Percentiles rank a stretch among this genome's conserved stretches.
Conservation (phyloP, 2,329 filamentous ascomycete genomes). For the Cercospora brassicicola region DNA sequence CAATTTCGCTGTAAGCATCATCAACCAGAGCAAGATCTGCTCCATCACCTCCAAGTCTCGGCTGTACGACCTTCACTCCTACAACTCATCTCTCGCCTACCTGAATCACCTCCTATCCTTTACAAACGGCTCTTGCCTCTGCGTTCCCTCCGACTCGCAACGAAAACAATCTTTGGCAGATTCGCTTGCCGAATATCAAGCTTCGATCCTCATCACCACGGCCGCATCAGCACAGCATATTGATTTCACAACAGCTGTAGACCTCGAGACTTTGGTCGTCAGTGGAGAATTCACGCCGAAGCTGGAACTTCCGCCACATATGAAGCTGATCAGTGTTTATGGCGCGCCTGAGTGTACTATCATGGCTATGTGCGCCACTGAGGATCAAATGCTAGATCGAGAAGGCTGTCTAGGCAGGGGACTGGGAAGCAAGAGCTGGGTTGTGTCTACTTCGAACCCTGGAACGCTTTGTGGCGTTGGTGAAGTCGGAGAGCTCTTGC, state of each 20-base stretch:
- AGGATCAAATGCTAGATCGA: constrained; percentile 24
- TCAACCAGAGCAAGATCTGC: constrained; percentile 5
- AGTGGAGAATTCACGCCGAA: constrained; percentile 45
- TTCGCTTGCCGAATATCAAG: constrained; percentile 30
- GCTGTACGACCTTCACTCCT: constrained; percentile 31
- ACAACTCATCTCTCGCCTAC: constrained; percentile 31
- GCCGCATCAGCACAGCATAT: constrained; percentile 52
- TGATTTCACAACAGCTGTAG: neutral
- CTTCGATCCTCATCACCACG: constrained; percentile 57
- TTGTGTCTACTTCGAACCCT: constrained; percentile 32
- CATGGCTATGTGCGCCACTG: constrained; percentile 5
- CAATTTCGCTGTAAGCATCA: constrained; percentile 7
- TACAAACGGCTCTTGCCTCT: constrained; percentile 21
- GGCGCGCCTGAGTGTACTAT: constrained; percentile 44
- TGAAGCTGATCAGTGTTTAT: constrained; percentile 46
- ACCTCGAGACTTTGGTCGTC: constrained; percentile 11
- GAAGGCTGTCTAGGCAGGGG: constrained; percentile 34
- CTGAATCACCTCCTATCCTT: constrained; percentile 27
- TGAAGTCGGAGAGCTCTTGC: constrained; percentile 50
- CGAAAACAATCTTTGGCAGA: constrained; percentile 54
- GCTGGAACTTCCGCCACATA: constrained; percentile 42
- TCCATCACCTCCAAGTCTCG: constrained; percentile 11
- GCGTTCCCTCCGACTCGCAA: constrained; percentile 43
- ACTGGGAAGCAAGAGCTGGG: constrained; percentile 30
- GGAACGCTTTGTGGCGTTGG: constrained; percentile 44